These are phyloP conservation scores for Diospyros kaki DNA, from an alignment of 148 eudicot genomes.

Conservation along the genomic window DNA sequence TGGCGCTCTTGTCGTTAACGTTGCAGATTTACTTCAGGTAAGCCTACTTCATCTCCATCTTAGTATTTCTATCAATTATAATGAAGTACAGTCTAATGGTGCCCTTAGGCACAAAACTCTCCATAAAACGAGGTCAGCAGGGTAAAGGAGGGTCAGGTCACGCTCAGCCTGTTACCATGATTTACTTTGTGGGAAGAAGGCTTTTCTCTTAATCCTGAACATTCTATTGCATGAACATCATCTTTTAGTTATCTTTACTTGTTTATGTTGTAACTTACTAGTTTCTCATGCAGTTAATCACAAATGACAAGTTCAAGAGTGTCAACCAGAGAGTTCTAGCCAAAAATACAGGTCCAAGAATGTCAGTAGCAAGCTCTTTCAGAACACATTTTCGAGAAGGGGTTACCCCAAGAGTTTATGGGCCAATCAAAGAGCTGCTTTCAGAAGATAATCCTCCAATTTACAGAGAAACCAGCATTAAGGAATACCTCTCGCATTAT, in stretches of 20 bases:
- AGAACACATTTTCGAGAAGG: constrained; percentile 17
- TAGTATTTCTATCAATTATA: no score
- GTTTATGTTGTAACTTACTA: background rate
- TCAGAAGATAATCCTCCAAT: no score
- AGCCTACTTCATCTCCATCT: background rate
- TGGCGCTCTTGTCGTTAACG: constrained; percentile 42
- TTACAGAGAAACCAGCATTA: background rate
- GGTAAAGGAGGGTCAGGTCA: no score
- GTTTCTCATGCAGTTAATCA: constrained; percentile 28
- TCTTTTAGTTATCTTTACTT: background rate
- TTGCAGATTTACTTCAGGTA: constrained; percentile 54
- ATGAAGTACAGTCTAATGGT: no score
- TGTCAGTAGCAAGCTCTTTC: constrained; percentile 53
- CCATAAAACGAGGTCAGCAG: no score
- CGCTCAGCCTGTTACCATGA: no score
- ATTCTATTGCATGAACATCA: no score
- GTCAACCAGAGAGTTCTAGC: constrained; percentile 48
- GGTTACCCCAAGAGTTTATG: constrained; percentile 26
- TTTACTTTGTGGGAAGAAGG: no score
- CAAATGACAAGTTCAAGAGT: constrained; percentile 16
- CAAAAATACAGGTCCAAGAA: constrained; percentile 40
- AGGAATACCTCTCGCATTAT: no score
- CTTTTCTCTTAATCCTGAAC: no score
- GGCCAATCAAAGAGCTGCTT: constrained; percentile 42
- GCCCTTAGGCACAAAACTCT: no score